A percentile compares a stretch with the other conserved stretches of the same genome.
Evolutionary conservation across 2,329 filamentous ascomycete genomes (phyloP).

Genomic region (Trichophyton verrucosum): DNA sequence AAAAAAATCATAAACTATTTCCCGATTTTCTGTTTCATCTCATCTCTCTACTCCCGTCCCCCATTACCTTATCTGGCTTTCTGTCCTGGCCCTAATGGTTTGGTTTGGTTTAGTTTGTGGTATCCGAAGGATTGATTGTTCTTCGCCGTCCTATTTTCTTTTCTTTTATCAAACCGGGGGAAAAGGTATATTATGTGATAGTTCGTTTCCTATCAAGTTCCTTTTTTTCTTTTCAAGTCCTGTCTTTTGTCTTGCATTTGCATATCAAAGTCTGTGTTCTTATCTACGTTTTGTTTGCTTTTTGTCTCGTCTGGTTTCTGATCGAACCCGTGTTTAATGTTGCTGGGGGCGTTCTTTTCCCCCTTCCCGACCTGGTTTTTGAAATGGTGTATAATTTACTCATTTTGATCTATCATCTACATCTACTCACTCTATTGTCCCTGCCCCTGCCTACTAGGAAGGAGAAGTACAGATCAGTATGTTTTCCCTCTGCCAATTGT

Average conservation of each 20-base stretch:
- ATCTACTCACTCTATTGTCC: not conserved
- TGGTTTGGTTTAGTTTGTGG: not conserved
- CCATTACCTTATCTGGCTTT: not conserved
- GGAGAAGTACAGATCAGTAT: too few species aligned
- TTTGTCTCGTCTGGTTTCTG: not conserved
- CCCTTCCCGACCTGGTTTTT: not conserved
- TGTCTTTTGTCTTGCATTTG: conserved; percentile 5
- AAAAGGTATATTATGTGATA: conserved; percentile 11
- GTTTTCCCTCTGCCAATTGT: too few species aligned
- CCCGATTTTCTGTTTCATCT: not conserved
- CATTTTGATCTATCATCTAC: not conserved
- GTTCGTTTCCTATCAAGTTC: conserved; percentile 3
- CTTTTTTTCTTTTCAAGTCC: conserved; percentile 8
- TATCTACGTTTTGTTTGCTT: conserved; percentile 2
- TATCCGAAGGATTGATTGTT: conserved; percentile 6
- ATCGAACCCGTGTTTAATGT: not conserved
- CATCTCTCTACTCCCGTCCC: not conserved
- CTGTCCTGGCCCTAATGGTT: not conserved
- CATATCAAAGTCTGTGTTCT: conserved; percentile 2
- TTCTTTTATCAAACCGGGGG: not conserved
- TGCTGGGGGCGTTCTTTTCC: not conserved
- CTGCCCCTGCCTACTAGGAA: not conserved
- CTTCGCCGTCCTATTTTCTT: conserved; percentile 9
- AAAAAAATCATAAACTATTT: not conserved
- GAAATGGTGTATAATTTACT: not conserved